phyloP scores from a whole-genome alignment of 345 rosid species.

The Physaria fendleri region DNA sequence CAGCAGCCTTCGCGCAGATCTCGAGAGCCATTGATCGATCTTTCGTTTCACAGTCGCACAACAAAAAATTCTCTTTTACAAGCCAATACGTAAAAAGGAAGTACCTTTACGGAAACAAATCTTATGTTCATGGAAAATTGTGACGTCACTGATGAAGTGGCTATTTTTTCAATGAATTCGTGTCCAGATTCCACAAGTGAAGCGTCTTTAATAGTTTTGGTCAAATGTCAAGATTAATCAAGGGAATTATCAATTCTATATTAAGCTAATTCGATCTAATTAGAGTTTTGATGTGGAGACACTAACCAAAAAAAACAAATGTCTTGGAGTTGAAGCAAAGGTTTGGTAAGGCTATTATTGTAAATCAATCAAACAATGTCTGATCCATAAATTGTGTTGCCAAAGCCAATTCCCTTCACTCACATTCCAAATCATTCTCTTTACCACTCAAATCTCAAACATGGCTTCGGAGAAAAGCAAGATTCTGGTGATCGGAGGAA shows the following conservation, averaged over 20 bases:
- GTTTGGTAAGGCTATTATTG: constrained; percentile 1
- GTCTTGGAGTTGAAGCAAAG: neutral
- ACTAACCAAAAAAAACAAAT: neutral
- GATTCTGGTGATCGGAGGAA: constrained; percentile 64
- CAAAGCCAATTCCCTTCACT: neutral
- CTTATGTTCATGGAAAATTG: neutral
- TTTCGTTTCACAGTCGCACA: neutral
- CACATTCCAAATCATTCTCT: constrained; percentile 2
- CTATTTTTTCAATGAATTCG: neutral
- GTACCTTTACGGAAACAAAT: neutral
- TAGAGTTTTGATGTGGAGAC: neutral
- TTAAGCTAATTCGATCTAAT: neutral
- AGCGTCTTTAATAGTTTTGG: too few species aligned
- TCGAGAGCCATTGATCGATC: constrained; percentile 63
- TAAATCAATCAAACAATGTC: neutral
- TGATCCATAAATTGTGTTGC: constrained; percentile 6
- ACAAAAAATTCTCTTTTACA: neutral
- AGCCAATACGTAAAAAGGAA: neutral
- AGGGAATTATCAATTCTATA: too few species aligned
- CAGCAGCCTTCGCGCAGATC: constrained; percentile 78
- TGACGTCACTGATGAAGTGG: constrained; percentile 13
- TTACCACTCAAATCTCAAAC: neutral
- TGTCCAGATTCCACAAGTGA: neutral
- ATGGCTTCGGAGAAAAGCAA: constrained; percentile 68
- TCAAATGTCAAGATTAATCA: too few species aligned